A percentile compares a stretch with the other conserved stretches of the same genome.
Conservation (phyloP, 2,329 filamentous ascomycete genomes). For the Stachybotrys chartarum region DNA sequence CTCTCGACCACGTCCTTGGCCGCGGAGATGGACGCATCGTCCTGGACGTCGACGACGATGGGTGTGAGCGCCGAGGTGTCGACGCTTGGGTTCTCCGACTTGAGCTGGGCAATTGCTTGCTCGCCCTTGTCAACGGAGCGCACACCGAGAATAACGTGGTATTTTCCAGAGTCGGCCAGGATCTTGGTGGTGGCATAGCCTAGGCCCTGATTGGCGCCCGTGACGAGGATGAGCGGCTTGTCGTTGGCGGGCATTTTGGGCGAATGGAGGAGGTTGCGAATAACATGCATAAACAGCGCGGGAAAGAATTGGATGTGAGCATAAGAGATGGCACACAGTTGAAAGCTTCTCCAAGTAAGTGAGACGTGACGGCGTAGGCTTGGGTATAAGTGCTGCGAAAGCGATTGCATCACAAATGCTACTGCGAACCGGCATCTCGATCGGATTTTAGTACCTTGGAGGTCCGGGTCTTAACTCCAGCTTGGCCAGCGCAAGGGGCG, state of each 20-base stretch:
- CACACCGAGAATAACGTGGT: neutral
- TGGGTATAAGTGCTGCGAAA: neutral
- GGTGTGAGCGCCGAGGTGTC: neutral
- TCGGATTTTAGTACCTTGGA: neutral
- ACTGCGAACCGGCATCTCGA: neutral
- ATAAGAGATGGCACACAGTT: neutral
- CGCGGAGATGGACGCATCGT: neutral
- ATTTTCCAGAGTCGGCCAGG: neutral
- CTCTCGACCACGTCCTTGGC: neutral
- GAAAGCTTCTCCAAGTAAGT: neutral
- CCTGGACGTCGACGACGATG: neutral
- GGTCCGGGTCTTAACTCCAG: neutral
- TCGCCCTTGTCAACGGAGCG: neutral
- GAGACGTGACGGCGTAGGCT: neutral
- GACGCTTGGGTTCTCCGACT: neutral
- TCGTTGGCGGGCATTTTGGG: neutral
- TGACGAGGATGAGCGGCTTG: neutral
- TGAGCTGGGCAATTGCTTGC: neutral
- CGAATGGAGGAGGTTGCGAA: neutral
- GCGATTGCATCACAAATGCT: neutral
- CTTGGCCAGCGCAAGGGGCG: neutral
- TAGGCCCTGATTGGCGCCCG: neutral
- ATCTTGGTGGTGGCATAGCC: neutral
- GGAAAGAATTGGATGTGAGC: neutral
- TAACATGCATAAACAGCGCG: neutral